Evolutionary conservation across 768 basidiomycete species (phyloP), one percentile per base, ranked within the genome.

Genomic region (Amanita jacksonii): DNA sequence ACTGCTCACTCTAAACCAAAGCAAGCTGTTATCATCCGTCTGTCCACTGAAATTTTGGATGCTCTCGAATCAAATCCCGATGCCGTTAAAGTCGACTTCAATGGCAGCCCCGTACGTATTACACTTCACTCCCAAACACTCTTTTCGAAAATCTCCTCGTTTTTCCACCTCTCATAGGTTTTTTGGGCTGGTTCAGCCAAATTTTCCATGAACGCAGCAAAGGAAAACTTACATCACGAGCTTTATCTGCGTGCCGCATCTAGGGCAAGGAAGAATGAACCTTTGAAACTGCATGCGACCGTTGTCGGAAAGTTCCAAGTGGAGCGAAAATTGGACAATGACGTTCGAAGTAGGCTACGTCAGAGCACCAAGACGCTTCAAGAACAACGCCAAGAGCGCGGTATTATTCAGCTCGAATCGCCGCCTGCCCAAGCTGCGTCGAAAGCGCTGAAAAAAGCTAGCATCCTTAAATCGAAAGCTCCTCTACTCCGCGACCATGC

Each of bases 271-370:
- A 76, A 73, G 38, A 74, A 67, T 50, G 73, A 76, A 0, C 78
- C 82, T 1, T 72, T 88, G 51, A 85, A 83, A 57, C 73, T 83
- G 15, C 74, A 80, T 51, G 85, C 82, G 49, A 79, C 77, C 52
- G 75, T 89, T 34, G 67, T 74, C n/a, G 83, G 83, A 28, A 85
- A 81, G 59, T 75, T 84, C 56, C 68, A 64, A 27, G 76, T 87
- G 41, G 77, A 79, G 39, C 75, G 74, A 38, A 71, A 84, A 52
- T 69, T 85, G 27, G 73, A 64, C 5, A 51, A 66, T 53, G 45
- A 67, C 52, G 59, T 74, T 54, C 58, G 71, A 34, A 65, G 64
- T 46, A 67, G 62, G 49, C 56, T 74, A 47, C 64, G 68, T 62
- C 58, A 76, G 64, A 64, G 65, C 49, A 66, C 73, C 19, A 35